Evolutionary conservation across 371 early-diverging fungal genomes (phyloP).

Genomic region (Mucor piriformis): DNA sequence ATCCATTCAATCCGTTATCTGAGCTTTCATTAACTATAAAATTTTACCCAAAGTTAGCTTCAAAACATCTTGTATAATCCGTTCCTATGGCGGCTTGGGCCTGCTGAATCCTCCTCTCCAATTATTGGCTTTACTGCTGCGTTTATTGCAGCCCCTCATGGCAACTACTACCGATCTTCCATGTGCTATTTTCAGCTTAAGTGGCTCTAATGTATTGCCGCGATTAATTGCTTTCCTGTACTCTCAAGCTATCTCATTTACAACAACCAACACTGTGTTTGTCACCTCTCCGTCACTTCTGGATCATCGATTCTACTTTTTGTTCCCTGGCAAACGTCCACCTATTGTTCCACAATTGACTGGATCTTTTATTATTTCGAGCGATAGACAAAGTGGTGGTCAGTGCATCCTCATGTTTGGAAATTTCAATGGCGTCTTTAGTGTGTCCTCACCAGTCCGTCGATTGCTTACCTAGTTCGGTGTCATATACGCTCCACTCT

Average conservation of each 20-base stretch:
- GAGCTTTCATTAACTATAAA: constrained; percentile 6
- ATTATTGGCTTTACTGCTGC: not conserved
- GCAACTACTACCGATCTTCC: not conserved
- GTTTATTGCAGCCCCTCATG: constrained; percentile 2
- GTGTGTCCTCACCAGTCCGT: not conserved
- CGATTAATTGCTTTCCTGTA: not conserved
- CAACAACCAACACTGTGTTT: no score
- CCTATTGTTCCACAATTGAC: not conserved
- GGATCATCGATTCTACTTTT: not conserved
- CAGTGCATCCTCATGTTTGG: not conserved
- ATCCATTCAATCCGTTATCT: not conserved
- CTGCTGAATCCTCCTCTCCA: constrained; percentile 7
- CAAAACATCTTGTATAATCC: not conserved
- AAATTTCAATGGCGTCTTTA: constrained; percentile 10
- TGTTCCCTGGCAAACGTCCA: constrained; percentile 6
- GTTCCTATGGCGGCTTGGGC: constrained; percentile 8
- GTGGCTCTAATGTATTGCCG: constrained; percentile 5
- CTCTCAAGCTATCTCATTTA: not conserved
- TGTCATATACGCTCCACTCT: constrained; percentile 4
- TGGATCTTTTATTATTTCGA: not conserved
- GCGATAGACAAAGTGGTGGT: constrained; percentile 5
- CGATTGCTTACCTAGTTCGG: not conserved
- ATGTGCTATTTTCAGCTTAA: not conserved
- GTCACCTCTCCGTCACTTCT: not conserved
- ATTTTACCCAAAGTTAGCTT: constrained; percentile 14